Base-by-base conservation (phyloP, 371 early-diverging fungal genomes). In the Mucor piriformis region DNA sequence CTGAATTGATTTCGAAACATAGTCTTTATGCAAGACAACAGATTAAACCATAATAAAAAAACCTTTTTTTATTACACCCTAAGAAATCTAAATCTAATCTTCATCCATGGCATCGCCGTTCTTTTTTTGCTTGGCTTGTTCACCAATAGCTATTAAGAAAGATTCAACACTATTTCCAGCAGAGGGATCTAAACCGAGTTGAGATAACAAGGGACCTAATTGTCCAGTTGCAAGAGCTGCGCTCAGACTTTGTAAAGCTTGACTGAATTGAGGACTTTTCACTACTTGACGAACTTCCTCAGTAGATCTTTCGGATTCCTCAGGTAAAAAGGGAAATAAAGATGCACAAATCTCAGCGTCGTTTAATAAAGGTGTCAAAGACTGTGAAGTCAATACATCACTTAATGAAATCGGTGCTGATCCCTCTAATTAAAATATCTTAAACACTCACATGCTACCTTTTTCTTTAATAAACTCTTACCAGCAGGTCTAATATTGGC, bases 181-280 rank as follows among this genome's bases (percentile, higher is more conserved):
- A 54, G 81, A 80, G 0, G 84, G 70, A 32, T 77, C 84, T 25
- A 90, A 66, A 0, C 88, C 89, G 18, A 90, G 74, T 61, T 87
- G 85, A 18, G 73, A 63, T 54, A 89, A 73, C 29, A 90, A 66
- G 6, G 89, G 84, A 0, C 84, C 85, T 23, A 90, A 66, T 68
- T 90, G 89, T 0, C 90, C 90, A 2, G 87, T 79, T 42, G 86
- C 82, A 18, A 90, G 70, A 23, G 87, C 84, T 18, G 77, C 76
- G 51, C 83, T 81, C 44, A 90, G 61, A 3, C 84, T 79, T 16
- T 76, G 78, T 33, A 90, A 67, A 15, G 89, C 78, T 74, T 88
- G 88, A 25, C 73, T 80, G 72, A 90, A 90, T 65, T 89, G 90
- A 29, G 90, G 86, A 34, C 88, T 85, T 33, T 73, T 66, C 0